Evolutionary conservation across 495 filamentous ascomycete species (phyloP).

Genomic region (Parmelia sp.): DNA sequence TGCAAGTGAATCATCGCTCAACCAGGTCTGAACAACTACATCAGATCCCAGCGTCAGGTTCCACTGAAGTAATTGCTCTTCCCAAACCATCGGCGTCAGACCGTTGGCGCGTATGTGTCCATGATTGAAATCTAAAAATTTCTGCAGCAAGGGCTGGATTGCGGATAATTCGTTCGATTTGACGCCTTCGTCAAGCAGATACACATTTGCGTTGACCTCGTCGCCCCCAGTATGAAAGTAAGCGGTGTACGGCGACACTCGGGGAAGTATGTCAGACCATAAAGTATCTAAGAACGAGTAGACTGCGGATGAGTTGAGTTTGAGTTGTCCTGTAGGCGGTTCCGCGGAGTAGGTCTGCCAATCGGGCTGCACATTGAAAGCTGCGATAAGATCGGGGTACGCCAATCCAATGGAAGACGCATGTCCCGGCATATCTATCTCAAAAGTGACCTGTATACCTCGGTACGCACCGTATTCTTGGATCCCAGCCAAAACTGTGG

Average conservation of each 20-base stretch:
- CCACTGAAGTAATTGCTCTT: constrained; percentile 72
- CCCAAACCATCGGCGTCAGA: constrained; percentile 69
- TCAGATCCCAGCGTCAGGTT: constrained; percentile 58
- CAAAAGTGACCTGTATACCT: constrained; percentile 66
- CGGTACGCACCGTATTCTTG: constrained; percentile 59
- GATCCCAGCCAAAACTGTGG: constrained; percentile 53
- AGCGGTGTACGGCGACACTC: constrained; percentile 54
- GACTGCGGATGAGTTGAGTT: constrained; percentile 62
- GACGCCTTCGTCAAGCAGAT: constrained; percentile 63
- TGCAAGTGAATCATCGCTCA: constrained; percentile 48
- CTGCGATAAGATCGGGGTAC: constrained; percentile 68
- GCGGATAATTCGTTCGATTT: constrained; percentile 52
- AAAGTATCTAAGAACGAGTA: constrained; percentile 61
- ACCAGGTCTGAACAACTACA: constrained; percentile 69
- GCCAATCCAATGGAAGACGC: constrained; percentile 55
- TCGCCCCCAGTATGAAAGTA: constrained; percentile 84
- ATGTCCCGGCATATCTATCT: constrained; percentile 80
- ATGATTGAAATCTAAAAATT: constrained; percentile 62
- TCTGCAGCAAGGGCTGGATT: constrained; percentile 63
- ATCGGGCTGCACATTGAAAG: constrained; percentile 57
- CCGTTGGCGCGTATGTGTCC: constrained; percentile 49
- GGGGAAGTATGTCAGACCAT: constrained; percentile 64
- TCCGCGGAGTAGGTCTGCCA: constrained; percentile 64
- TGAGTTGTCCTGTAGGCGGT: constrained; percentile 69
- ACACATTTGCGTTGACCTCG: constrained; percentile 70